Conservation (phyloP, 192 early-diverging fungal genomes). For the Jimgerdemannia flammicorona region DNA sequence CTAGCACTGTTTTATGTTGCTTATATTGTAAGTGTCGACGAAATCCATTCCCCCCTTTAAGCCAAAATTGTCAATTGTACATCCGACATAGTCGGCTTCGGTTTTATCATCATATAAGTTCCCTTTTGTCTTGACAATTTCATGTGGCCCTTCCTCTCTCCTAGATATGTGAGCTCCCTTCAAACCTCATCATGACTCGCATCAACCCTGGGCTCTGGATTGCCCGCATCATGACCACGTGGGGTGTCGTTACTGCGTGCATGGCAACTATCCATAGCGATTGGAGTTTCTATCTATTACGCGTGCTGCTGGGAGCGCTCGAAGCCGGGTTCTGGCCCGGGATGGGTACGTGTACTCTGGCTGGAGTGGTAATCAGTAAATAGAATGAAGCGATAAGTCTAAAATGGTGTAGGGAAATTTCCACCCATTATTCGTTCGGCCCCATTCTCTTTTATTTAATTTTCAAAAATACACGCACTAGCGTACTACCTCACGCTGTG, state of each 20-base stretch:
- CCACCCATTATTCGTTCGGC: too few species aligned
- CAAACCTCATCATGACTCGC: slow-evolving; percentile 5
- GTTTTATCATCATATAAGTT: too few species aligned
- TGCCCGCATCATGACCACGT: slow-evolving; percentile 24
- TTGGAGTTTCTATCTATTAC: slow-evolving; percentile 14
- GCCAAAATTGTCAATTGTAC: too few species aligned
- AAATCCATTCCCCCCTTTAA: too few species aligned
- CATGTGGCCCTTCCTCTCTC: too few species aligned
- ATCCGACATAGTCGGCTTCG: too few species aligned
- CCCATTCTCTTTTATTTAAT: too few species aligned
- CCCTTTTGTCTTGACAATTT: too few species aligned
- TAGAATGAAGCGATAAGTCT: too few species aligned
- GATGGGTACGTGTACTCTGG: background rate
- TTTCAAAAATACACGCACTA: too few species aligned
- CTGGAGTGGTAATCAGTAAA: too few species aligned
- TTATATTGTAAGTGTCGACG: background rate
- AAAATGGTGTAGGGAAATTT: too few species aligned
- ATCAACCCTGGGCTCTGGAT: slow-evolving; percentile 8
- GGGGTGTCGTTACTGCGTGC: slow-evolving; percentile 19
- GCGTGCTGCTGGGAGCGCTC: slow-evolving; percentile 19
- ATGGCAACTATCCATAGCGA: slow-evolving; percentile 1
- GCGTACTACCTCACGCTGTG: slow-evolving; percentile 47
- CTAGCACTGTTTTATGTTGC: slow-evolving; percentile 10
- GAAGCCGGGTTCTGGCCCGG: slow-evolving; percentile 18
- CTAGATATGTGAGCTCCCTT: background rate